Evolutionary conservation across 768 basidiomycete species (phyloP), one percentile per base, ranked within the genome.

Genomic region (Mycena galericulata): DNA sequence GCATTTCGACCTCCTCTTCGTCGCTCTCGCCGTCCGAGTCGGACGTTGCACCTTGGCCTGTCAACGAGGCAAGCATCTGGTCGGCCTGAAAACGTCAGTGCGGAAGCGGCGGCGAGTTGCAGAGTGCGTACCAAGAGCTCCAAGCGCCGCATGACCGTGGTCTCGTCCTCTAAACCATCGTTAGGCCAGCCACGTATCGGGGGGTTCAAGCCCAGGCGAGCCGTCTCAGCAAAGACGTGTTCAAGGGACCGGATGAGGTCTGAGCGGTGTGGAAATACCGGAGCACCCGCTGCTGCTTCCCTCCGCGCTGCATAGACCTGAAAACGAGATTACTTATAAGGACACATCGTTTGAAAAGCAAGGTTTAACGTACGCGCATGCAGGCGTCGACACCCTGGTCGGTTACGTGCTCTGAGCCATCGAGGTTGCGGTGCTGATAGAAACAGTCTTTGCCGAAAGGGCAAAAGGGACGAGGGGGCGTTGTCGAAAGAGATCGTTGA

Each of bases 381-480:
- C 81, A 85, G 24, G 79, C 77, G 36, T 87, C 85, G 24, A 84
- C 84, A 8, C 92, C 92, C 45, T 87, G 78, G 41, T 75, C 71
- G 72, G 92, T 92, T 2, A 86, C 72, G 69, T 88, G 82, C 0
- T 82, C 82, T 11, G 91, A 87, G 14, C 93, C 93, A 70, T 94
- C 93, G 0, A 81, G 78, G 27, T 90, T 89, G 54, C 80, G 71
- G 74, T 95, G 93, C 72, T 88, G 85, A 75, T 94, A 95, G 76
- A 95, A 93, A 75, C 93, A 95, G 65, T 95, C 93, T 53, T 83
- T 82, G 46, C 93, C 93, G 71, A 92, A 95, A 0, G 92, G 93
- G 78, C 93, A 95, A 59, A 86, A 85, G 0, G 89, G 89, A 51
- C 80, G 82, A 18, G 73, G 73, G 10, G 77, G 74, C 57, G 77